A percentile compares a stretch with the other conserved stretches of the same genome.
Conservation (phyloP, 75 land plant genomes). For the Picea sitchensis region DNA sequence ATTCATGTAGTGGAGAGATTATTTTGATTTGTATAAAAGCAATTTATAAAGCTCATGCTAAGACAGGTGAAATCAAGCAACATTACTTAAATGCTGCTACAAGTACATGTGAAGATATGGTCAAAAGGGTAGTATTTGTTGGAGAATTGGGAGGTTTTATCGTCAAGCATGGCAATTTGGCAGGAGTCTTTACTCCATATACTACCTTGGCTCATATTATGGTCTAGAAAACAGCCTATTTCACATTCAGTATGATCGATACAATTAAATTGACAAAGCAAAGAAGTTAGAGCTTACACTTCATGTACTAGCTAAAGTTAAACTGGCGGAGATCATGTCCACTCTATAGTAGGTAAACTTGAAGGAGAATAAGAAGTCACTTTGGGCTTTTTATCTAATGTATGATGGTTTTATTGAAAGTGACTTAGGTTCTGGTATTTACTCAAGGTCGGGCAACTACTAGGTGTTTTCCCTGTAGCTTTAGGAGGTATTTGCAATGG, state of each 20-base stretch:
- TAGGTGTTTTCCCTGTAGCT: too few species aligned
- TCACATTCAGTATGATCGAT: not conserved
- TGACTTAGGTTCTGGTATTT: too few species aligned
- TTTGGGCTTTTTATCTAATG: not conserved
- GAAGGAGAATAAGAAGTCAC: not conserved
- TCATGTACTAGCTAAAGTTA: slow-evolving; percentile 1
- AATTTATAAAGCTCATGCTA: slow-evolving; percentile 15
- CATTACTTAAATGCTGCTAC: slow-evolving; percentile 5
- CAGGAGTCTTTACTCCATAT: slow-evolving; percentile 12
- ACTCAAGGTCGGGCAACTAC: too few species aligned
- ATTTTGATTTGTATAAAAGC: slow-evolving; percentile 23
- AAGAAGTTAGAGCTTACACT: not conserved
- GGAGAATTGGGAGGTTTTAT: slow-evolving; percentile 16
- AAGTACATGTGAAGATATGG: slow-evolving; percentile 22
- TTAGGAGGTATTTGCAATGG: too few species aligned
- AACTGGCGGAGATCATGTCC: not conserved
- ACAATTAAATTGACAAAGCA: not conserved
- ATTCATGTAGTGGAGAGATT: slow-evolving; percentile 25
- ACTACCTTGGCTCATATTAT: slow-evolving; percentile 17
- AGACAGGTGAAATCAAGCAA: slow-evolving; percentile 26
- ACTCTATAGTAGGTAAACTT: not conserved
- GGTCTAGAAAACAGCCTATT: slow-evolving; percentile 15
- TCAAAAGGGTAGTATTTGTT: slow-evolving; percentile 11
- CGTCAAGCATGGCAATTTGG: slow-evolving; percentile 19
- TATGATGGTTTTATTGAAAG: too few species aligned